These are phyloP conservation scores for Aspergillus amoenus DNA, from an alignment of 2,329 filamentous ascomycete species.

Conservation along the genomic window DNA sequence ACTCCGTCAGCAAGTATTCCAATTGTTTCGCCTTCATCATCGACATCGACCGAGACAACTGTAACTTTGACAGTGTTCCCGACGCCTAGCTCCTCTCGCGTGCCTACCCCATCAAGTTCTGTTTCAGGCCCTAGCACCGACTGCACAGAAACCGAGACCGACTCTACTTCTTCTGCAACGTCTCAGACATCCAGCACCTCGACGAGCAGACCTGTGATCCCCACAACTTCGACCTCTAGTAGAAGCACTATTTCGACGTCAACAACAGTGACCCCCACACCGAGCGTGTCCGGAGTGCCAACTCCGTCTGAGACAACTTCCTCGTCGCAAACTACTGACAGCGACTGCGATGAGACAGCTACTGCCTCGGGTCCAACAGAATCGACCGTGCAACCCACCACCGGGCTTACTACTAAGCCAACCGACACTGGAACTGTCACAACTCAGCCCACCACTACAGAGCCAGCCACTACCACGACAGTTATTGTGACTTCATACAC, in stretches of 20 bases:
- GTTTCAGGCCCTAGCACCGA: background rate
- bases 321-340: background rate
- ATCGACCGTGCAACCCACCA: background rate
- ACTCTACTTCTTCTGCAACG: background rate
- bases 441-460: slow-evolving; percentile 15
- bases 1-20: slow-evolving; percentile 2
- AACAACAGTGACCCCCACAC: background rate
- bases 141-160: background rate
- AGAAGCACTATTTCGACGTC: background rate
- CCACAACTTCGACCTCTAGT: slow-evolving; percentile 7
- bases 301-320: background rate
- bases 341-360: background rate
- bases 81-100: slow-evolving; percentile 2
- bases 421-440: background rate
- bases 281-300: background rate
- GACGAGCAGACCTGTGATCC: slow-evolving; percentile 7
- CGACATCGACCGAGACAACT: background rate
- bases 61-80: slow-evolving; percentile 9
- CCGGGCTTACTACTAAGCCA: background rate
- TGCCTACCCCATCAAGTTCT: background rate
- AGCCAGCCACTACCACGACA: slow-evolving; percentile 33
- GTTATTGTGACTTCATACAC: slow-evolving; percentile 42
- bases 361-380: background rate
- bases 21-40: slow-evolving; percentile 1
- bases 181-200: background rate